Conservation (phyloP, 2,329 filamentous ascomycete genomes). For the Fusarium fujikuroi region DNA sequence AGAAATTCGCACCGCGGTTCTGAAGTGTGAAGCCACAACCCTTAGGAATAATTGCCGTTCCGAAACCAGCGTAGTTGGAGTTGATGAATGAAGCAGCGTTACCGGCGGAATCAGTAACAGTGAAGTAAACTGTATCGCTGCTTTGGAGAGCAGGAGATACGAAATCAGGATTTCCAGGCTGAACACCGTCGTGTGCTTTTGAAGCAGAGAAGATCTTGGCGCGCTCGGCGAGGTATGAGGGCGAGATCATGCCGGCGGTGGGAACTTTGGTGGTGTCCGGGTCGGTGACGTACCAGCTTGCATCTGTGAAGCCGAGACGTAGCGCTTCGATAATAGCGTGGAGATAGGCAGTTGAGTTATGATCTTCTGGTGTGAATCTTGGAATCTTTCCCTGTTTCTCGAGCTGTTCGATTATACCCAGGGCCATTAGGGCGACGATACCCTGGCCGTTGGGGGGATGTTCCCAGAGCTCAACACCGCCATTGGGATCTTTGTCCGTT, state of each 20-base stretch:
- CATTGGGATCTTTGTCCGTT: conserved; percentile 39
- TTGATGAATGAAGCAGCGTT: conserved; percentile 98
- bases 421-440: conserved; percentile 91
- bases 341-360: conserved; percentile 84
- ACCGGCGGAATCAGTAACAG: conserved; percentile 80
- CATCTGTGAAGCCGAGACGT: conserved; percentile 90
- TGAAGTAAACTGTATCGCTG: conserved; percentile 95
- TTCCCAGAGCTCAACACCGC: conserved; percentile 88
- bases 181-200: conserved; percentile 67
- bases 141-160: conserved; percentile 79
- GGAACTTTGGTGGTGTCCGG: conserved; percentile 79
- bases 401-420: conserved; percentile 90
- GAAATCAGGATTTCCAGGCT: conserved; percentile 70
- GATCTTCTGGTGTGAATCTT: conserved; percentile 74
- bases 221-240: conserved; percentile 79
- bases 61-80: conserved; percentile 91
- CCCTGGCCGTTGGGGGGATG: conserved; percentile 97
- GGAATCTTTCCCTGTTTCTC: conserved; percentile 81
- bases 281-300: conserved; percentile 89
- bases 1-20: conserved; percentile 91
- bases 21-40: conserved; percentile 94
- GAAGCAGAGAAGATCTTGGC: conserved; percentile 67
- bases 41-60: conserved; percentile 83
- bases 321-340: conserved; percentile 90
- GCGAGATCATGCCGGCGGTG: conserved; percentile 73